phyloP scores from a whole-genome alignment of 1,284 basidiomycete species.

The Leccinum fallax region DNA sequence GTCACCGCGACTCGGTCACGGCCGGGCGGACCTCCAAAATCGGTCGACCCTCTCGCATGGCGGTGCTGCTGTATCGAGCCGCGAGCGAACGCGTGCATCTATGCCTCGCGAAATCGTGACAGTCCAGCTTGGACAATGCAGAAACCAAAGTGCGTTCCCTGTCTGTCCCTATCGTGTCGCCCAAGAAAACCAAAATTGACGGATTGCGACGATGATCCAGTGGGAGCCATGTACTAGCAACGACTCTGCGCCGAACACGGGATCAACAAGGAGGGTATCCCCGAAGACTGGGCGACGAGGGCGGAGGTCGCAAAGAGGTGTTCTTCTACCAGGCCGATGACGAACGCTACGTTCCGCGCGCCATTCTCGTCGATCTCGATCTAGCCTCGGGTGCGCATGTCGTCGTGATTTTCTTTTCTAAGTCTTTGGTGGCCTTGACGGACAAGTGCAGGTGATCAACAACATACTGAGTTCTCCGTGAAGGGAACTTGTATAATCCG shows the following conservation, averaged over 20 bases:
- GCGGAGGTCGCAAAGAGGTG: slow-evolving; percentile 96
- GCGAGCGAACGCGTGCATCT: slow-evolving; percentile 6
- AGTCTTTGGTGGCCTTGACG: background rate
- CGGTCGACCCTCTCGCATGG: too few relatives aligned
- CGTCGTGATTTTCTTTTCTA: background rate
- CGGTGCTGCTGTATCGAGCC: too few relatives aligned
- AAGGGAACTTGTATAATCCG: slow-evolving; percentile 91
- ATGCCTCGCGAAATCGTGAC: slow-evolving; percentile 91
- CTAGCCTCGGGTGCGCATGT: slow-evolving; percentile 79
- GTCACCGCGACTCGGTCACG: too few relatives aligned
- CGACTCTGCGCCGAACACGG: slow-evolving; percentile 95
- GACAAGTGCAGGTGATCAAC: slow-evolving; percentile 81
- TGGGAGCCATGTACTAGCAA: slow-evolving; percentile 94
- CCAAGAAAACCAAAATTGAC: background rate
- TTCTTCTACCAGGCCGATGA: slow-evolving; percentile 99
- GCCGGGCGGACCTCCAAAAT: too few relatives aligned
- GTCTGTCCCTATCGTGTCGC: slow-evolving; percentile 20
- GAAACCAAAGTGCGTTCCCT: slow-evolving; percentile 82
- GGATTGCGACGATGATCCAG: slow-evolving; percentile 37
- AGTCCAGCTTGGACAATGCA: slow-evolving; percentile 91
- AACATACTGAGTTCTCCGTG: slow-evolving; percentile 92
- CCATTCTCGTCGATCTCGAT: slow-evolving; percentile 98
- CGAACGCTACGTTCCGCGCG: slow-evolving; percentile 97
- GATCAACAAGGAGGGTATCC: slow-evolving; percentile 89
- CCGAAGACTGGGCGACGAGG: slow-evolving; percentile 94